Base-by-base conservation (phyloP, 2,329 filamentous ascomycete species). In the Camptophora hylomeconis region DNA sequence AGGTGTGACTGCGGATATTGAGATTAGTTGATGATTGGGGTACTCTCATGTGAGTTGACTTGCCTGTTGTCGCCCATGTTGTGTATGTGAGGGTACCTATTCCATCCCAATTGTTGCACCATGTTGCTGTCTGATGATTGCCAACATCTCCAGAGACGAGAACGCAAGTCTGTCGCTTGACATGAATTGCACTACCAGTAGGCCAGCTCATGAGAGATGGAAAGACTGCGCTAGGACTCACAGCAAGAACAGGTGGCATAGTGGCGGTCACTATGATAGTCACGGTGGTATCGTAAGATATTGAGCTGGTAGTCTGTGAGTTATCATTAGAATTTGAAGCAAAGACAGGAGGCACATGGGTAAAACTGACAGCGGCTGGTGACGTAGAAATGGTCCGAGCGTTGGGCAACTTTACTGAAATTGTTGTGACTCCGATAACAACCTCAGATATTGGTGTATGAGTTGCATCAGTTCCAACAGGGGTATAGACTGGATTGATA, bases 81-180 rank as follows among this genome's bases (percentile, higher is more conserved):
- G 37, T 38, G 26, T 32, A 36, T 28, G 36, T 33, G 10, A 42
- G 17, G 3, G 32, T 32, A n/a, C 33, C 29, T 13, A 15, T 20
- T 10, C 42, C 42, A 29, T 34, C 35, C 40, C 40, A 45, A 21
- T 42, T 41, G 24, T 45, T 45, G 19, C 39, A 42, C 40, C 40
- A 45, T 5, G 34, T 33, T 7, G 35, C 40, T 25, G 35, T 20
- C 20, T 31, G 30, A 20, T 38, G 39, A 27, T 24, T 34, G n/a
- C n/a, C n/a, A n/a, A 43, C 37, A 8, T 36, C 35, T 7, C 38
- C 42, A 37, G 29, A 39, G 8, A 45, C 36, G 38, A 36, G 39
- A 7, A 38, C 34, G 22, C 42, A 45, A 7, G 41, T 44, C 33
- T 44, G 41, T 42, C 41, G 37, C 36, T 41, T 40, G 11, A 23